phyloP scores from a whole-genome alignment of 169 alveolate genomes.

The Plasmodium gonderi region DNA sequence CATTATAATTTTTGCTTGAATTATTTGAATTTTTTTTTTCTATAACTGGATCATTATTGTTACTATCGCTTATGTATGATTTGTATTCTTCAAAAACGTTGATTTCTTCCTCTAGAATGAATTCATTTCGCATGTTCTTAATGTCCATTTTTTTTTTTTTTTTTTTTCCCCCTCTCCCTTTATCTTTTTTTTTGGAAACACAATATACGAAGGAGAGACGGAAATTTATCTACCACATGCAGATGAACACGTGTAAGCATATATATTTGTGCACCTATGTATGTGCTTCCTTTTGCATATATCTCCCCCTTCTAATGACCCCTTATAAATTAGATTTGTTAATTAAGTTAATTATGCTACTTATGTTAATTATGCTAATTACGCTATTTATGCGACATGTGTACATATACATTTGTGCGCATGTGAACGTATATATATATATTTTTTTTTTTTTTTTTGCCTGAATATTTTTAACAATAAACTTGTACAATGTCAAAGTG shows the following conservation, averaged over 20 bases:
- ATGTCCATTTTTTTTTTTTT: conserved; percentile 32
- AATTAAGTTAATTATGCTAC: no score
- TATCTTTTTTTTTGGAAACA: background rate
- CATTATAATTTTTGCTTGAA: conserved; percentile 18
- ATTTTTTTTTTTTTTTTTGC: background rate
- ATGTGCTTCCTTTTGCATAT: background rate
- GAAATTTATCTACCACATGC: background rate
- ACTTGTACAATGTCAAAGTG: background rate
- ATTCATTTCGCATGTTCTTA: conserved; percentile 61
- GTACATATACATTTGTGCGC: background rate
- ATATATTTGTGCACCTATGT: background rate
- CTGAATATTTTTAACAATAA: background rate
- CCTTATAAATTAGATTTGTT: background rate
- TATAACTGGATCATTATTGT: background rate
- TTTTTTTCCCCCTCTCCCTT: background rate
- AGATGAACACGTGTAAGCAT: background rate
- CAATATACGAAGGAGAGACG: background rate
- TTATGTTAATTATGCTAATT: no score
- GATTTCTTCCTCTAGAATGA: conserved; percentile 58
- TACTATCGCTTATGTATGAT: conserved; percentile 59
- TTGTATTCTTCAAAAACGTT: conserved; percentile 70
- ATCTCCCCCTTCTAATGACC: background rate
- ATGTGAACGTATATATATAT: background rate
- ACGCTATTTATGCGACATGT: background rate
- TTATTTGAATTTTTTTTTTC: background rate